phyloP scores from a whole-genome alignment of 176 grass and related monocot genomes.

The Urochloa ruziziensis region DNA sequence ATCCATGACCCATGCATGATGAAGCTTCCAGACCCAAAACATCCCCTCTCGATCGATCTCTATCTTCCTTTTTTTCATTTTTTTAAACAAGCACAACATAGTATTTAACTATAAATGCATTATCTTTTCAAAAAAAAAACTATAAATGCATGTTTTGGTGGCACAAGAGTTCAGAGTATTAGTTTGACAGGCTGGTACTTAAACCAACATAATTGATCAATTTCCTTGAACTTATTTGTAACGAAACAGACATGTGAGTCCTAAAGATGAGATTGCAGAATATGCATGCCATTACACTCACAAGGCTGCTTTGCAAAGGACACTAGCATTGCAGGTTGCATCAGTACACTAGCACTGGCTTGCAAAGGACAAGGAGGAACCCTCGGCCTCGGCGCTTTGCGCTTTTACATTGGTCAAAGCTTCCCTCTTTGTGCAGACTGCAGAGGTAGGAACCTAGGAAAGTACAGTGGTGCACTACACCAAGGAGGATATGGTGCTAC shows the following conservation, averaged over 20 bases:
- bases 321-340: too few relatives aligned
- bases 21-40: constrained; percentile 20
- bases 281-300: neutral
- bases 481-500: constrained; percentile 30
- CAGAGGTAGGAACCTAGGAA: constrained; percentile 23
- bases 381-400: constrained; percentile 8
- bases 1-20: constrained; percentile 16
- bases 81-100: constrained; percentile 24
- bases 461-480: constrained; percentile 30
- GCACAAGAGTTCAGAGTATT: neutral
- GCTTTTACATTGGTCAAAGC: constrained; percentile 32
- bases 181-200: neutral
- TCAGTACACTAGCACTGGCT: neutral
- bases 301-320: constrained; percentile 22
- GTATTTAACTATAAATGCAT: constrained; percentile 19
- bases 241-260: constrained; percentile 4
- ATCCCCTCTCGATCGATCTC: constrained; percentile 30
- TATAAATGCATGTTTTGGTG: constrained; percentile 12
- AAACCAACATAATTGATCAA: neutral
- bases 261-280: neutral
- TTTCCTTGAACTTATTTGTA: neutral
- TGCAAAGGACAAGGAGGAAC: constrained; percentile 31
- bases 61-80: neutral
- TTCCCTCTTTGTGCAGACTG: constrained; percentile 32
- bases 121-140: too few relatives aligned